Conservation (phyloP, 2,329 filamentous ascomycete species). For the Ophiostoma ips region DNA sequence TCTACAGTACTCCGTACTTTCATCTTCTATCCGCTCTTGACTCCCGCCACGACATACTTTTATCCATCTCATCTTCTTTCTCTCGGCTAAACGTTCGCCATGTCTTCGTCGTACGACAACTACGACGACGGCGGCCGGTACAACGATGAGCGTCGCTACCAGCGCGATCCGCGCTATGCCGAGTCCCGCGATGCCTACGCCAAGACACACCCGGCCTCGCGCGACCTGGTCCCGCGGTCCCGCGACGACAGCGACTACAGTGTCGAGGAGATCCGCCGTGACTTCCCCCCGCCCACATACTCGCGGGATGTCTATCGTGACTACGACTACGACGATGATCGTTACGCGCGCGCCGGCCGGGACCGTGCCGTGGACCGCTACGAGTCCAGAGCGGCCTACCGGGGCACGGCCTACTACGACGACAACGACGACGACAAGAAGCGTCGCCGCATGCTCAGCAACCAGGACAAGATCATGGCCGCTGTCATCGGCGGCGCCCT, state of each 20-base stretch:
- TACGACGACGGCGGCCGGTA: slow-evolving; percentile 34
- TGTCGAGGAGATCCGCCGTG: slow-evolving; percentile 69
- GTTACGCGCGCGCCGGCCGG: slow-evolving; percentile 25
- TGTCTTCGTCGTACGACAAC: slow-evolving; percentile 40
- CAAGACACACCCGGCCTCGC: slow-evolving; percentile 27
- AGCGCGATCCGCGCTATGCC: slow-evolving; percentile 37
- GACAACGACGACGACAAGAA: slow-evolving; percentile 47
- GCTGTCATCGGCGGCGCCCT: slow-evolving; percentile 51
- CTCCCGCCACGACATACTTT: too few species aligned
- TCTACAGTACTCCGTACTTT: too few species aligned
- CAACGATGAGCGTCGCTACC: slow-evolving; percentile 38
- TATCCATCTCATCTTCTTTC: too few species aligned
- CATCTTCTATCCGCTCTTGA: too few species aligned
- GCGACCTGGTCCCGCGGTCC: slow-evolving; percentile 41
- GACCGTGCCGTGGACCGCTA: slow-evolving; percentile 29
- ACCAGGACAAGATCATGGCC: slow-evolving; percentile 53
- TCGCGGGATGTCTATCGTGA: slow-evolving; percentile 36
- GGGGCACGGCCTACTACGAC: slow-evolving; percentile 41
- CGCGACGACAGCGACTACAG: slow-evolving; percentile 63
- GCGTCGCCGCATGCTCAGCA: slow-evolving; percentile 39
- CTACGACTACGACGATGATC: slow-evolving; percentile 44
- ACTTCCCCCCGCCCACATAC: slow-evolving; percentile 62
- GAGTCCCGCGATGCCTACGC: slow-evolving; percentile 37
- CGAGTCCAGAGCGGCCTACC: slow-evolving; percentile 32
- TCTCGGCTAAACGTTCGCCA: too few species aligned